These are phyloP conservation scores for Astrothelium subdiscretum DNA, from an alignment of 495 filamentous ascomycete species.

Conservation along the genomic window DNA sequence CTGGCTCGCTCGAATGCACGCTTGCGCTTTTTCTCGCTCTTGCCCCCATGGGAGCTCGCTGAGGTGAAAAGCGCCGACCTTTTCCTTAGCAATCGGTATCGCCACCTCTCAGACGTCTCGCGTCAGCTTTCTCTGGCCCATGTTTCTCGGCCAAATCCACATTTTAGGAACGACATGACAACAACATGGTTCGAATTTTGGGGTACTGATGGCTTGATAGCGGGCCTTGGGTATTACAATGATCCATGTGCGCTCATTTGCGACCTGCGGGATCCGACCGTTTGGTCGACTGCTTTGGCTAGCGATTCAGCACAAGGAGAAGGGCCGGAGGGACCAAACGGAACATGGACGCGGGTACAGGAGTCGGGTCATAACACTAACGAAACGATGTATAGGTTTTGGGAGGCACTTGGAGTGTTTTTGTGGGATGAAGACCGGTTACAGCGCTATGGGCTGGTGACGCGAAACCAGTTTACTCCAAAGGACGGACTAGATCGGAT, in stretches of 20 bases:
- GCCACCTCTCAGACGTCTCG: background rate
- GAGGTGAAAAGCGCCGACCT: background rate
- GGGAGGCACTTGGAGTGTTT: background rate
- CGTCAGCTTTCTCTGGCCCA: background rate
- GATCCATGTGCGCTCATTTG: background rate
- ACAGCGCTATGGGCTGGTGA: background rate
- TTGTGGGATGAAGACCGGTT: background rate
- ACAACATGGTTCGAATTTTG: background rate
- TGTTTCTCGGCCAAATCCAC: background rate
- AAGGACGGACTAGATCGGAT: background rate
- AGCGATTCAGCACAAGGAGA: background rate
- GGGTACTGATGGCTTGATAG: background rate
- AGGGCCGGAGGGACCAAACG: background rate
- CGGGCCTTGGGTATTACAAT: background rate
- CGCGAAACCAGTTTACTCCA: background rate
- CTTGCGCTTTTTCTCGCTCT: background rate
- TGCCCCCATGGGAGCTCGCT: background rate
- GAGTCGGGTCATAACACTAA: background rate
- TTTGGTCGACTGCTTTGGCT: background rate
- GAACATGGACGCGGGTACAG: background rate
- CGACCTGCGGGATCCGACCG: background rate
- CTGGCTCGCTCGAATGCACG: background rate
- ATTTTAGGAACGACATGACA: background rate
- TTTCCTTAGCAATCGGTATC: background rate
- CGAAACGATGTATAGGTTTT: background rate